Evolutionary conservation across 163 green algal species (phyloP).

Genomic region (Scenedesmus sp.): DNA sequence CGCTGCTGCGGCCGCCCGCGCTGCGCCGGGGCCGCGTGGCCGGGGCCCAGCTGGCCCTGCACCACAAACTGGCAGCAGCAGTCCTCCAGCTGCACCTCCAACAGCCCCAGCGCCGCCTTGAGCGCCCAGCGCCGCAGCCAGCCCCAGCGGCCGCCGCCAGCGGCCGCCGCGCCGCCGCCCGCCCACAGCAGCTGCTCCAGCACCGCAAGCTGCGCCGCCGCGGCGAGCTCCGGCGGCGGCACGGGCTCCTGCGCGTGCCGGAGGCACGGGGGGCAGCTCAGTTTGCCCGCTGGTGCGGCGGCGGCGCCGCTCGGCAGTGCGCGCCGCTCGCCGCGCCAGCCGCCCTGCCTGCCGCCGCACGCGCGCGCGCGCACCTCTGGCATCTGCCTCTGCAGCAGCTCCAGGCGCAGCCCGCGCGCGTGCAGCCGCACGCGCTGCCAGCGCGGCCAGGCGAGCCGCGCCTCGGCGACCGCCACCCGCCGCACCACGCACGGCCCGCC

Average conservation of each 20-base stretch:
- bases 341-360: too few relatives aligned
- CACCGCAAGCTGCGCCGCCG: not conserved
- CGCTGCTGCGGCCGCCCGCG: not conserved
- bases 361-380: conserved; percentile 18
- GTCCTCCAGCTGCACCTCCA: conserved; percentile 27
- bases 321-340: not conserved
- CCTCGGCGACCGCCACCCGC: not conserved
- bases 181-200: conserved; percentile 36
- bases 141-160: not conserved
- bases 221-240: not conserved
- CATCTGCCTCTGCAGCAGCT: conserved; percentile 23
- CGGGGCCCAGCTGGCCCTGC: conserved; percentile 16
- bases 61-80: conserved; percentile 6
- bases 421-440: conserved; percentile 24
- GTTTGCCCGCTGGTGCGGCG: not conserved
- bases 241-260: conserved; percentile 12
- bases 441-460: conserved; percentile 14
- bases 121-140: conserved; percentile 2
- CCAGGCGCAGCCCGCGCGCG: conserved; percentile 6
- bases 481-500: not conserved
- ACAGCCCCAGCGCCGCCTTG: conserved; percentile 1
- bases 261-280: not conserved
- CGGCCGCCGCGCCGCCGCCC: not conserved
- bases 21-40: not conserved
- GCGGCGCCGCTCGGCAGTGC: not conserved